Percentiles rank a stretch among this genome's conserved stretches.
These are phyloP conservation scores for Pisolithus marmoratus DNA, from an alignment of 768 basidiomycete genomes.

Conservation along the genomic window DNA sequence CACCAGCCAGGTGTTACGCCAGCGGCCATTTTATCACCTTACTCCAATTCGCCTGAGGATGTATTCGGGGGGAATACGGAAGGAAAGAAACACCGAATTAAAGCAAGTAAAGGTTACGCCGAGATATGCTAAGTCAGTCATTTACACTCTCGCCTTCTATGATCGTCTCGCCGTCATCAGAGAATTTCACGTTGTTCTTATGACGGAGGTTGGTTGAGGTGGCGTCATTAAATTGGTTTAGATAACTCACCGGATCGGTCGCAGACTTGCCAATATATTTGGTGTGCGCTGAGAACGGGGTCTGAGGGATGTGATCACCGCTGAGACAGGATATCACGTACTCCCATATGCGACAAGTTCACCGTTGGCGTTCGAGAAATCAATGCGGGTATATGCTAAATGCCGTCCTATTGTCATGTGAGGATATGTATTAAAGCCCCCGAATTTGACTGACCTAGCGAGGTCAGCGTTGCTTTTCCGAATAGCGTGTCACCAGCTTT, in stretches of 20 bases:
- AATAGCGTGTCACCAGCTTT: conserved; percentile 59
- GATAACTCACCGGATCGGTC: conserved; percentile 32
- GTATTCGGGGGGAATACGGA: background rate
- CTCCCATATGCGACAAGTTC: conserved; percentile 79
- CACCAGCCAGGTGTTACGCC: background rate
- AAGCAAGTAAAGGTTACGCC: background rate
- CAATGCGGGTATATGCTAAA: conserved; percentile 75
- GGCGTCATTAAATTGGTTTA: background rate
- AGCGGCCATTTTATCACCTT: background rate
- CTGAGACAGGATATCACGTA: conserved; percentile 30
- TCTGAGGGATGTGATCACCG: background rate
- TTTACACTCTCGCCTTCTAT: conserved; percentile 41
- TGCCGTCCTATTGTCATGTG: conserved; percentile 51
- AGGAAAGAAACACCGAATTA: background rate
- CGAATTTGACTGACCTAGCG: conserved; percentile 46
- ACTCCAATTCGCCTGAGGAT: too few species aligned
- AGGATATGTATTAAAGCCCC: background rate
- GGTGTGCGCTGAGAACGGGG: conserved; percentile 57
- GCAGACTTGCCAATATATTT: conserved; percentile 76
- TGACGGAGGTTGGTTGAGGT: background rate
- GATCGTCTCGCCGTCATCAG: conserved; percentile 68
- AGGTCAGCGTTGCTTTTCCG: conserved; percentile 59
- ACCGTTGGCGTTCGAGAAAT: conserved; percentile 61
- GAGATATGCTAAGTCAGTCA: background rate
- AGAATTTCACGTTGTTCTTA: conserved; percentile 73